phyloP scores from a whole-genome alignment of 2,329 filamentous ascomycete species.

The Apiospora arundinis region DNA sequence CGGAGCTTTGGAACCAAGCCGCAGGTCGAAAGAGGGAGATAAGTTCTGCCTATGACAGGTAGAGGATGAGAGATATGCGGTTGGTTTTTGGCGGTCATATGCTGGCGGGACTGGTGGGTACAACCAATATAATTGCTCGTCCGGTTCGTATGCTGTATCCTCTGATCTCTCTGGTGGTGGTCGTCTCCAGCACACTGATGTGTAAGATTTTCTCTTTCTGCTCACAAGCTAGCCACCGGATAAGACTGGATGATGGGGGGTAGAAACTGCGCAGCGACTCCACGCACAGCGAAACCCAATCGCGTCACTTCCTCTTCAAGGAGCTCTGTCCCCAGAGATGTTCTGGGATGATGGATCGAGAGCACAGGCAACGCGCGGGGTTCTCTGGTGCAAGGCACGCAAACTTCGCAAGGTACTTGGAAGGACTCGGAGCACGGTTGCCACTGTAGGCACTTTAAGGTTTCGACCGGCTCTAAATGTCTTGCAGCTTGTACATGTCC shows the following conservation, averaged over 20 bases:
- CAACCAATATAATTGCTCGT: conserved; percentile 16
- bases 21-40: neutral
- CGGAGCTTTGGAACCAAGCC: conserved; percentile 7
- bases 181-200: neutral
- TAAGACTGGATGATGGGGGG: conserved; percentile 14
- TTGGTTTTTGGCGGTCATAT: neutral
- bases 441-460: conserved; percentile 21
- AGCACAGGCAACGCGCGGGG: conserved; percentile 17
- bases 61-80: neutral
- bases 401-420: conserved; percentile 21
- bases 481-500: conserved; percentile 21
- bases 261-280: conserved; percentile 7
- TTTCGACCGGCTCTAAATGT: conserved; percentile 21
- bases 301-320: conserved; percentile 16
- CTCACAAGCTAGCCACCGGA: neutral
- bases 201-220: conserved; percentile 1
- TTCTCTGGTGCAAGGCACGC: conserved; percentile 19
- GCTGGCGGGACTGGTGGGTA: conserved; percentile 11
- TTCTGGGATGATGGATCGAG: conserved; percentile 13
- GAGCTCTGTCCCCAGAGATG: conserved; percentile 4
- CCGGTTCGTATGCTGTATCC: conserved; percentile 5
- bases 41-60: conserved; percentile 9
- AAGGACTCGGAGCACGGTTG: conserved; percentile 20
- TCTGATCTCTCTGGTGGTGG: conserved; percentile 4
- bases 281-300: conserved; percentile 18